A percentile compares a stretch with the other conserved stretches of the same genome.
Evolutionary conservation across 371 early-diverging fungal genomes (phyloP).

Genomic region (Circinella minor): DNA sequence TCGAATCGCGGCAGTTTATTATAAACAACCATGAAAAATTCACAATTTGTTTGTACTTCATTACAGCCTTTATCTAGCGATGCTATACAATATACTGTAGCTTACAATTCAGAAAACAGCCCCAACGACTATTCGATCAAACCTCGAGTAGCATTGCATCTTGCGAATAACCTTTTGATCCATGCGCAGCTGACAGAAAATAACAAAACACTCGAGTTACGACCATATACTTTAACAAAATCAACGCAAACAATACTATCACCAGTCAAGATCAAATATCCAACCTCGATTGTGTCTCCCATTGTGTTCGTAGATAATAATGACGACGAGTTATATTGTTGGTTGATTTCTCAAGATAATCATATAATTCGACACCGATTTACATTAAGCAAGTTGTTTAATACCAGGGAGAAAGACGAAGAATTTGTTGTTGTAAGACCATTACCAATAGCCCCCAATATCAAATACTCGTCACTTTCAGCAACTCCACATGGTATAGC

Average conservation of each 20-base stretch:
- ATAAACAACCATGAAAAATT: not conserved
- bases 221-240: not conserved
- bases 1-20: too few species aligned
- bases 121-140: not conserved
- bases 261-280: slow-evolving; percentile 10
- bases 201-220: slow-evolving; percentile 13
- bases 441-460: not conserved
- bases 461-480: slow-evolving; percentile 9
- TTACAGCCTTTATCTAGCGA: not conserved
- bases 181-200: slow-evolving; percentile 14
- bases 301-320: slow-evolving; percentile 11
- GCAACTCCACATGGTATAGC: slow-evolving; percentile 13
- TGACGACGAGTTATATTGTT: slow-evolving; percentile 7
- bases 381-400: not conserved
- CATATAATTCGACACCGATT: slow-evolving; percentile 15
- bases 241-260: not conserved
- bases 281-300: slow-evolving; percentile 6
- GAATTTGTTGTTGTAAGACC: not conserved
- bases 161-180: not conserved
- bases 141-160: slow-evolving; percentile 19
- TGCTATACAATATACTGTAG: not conserved
- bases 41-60: not conserved
- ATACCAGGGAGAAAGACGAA: not conserved
- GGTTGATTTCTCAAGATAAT: slow-evolving; percentile 14
- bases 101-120: not conserved